Evolutionary conservation across 768 basidiomycete species (phyloP).

Genomic region (Lepiota venenata): DNA sequence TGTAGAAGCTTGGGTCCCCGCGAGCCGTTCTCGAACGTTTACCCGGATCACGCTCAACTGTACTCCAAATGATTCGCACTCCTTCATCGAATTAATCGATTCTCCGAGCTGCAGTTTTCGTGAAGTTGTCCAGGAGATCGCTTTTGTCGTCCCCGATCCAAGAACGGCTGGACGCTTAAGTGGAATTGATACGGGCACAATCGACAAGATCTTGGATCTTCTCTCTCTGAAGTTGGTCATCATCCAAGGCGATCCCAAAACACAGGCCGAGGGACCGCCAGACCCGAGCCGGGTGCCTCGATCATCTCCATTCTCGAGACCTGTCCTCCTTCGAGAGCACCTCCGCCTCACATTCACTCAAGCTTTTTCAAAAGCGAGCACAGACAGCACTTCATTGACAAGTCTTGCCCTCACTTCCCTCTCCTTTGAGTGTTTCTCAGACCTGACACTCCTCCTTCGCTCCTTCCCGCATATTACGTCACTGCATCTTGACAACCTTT

Average conservation of each 20-base stretch:
- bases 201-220: neutral
- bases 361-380: neutral
- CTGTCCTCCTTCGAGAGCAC: neutral
- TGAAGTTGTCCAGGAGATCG: neutral
- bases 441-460: neutral
- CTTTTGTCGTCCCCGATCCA: neutral
- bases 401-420: neutral
- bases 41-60: neutral
- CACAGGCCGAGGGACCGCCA: too few relatives aligned
- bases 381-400: neutral
- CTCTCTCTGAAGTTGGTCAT: neutral
- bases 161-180: neutral
- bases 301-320: neutral
- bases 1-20: constrained; percentile 22
- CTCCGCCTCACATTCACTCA: neutral
- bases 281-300: too few relatives aligned
- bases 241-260: neutral
- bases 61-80: neutral
- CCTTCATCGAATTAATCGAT: neutral
- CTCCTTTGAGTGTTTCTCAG: neutral
- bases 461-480: constrained; percentile 1
- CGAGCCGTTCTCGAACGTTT: neutral
- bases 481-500: neutral
- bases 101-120: constrained; percentile 3
- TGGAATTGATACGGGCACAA: neutral